These are phyloP conservation scores for Penicillium salamii DNA, from an alignment of 495 filamentous ascomycete genomes.

Conservation along the genomic window DNA sequence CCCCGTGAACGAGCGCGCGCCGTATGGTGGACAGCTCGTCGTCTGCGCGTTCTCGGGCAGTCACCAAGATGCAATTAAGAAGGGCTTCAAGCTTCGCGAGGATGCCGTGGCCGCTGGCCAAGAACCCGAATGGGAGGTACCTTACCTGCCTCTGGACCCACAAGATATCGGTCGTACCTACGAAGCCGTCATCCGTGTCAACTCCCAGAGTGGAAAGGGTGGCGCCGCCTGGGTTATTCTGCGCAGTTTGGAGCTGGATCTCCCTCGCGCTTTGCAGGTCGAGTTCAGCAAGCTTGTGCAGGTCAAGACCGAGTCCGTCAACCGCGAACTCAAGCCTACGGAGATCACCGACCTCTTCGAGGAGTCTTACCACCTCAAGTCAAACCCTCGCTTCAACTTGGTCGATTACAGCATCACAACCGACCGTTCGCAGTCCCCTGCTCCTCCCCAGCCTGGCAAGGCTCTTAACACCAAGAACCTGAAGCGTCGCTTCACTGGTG, in stretches of 20 bases:
- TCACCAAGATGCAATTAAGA: constrained; percentile 98
- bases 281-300: constrained; percentile 90
- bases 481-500: constrained; percentile 80
- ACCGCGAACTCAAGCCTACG: constrained; percentile 73
- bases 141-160: constrained; percentile 92
- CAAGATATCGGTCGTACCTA: constrained; percentile 93
- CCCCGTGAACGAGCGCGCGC: constrained; percentile 81
- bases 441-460: constrained; percentile 64
- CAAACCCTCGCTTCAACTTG: constrained; percentile 78
- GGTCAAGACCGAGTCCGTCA: constrained; percentile 65
- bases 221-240: constrained; percentile 94
- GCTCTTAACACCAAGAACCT: constrained; percentile 72
- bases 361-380: constrained; percentile 76
- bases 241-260: constrained; percentile 81
- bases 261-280: constrained; percentile 88
- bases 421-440: constrained; percentile 77
- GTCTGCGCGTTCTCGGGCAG: constrained; percentile 38
- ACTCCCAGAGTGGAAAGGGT: constrained; percentile 93
- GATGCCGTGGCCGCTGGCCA: constrained; percentile 55
- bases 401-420: constrained; percentile 90
- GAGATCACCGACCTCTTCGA: constrained; percentile 90
- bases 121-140: constrained; percentile 62
- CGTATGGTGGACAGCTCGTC: constrained; percentile 74
- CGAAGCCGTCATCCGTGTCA: constrained; percentile 97
- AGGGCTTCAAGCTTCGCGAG: constrained; percentile 80